Evolutionary conservation across 2,329 filamentous ascomycete species (phyloP), one percentile per base, ranked within the genome.

Genomic region (Fusarium neocosmosporiellum): DNA sequence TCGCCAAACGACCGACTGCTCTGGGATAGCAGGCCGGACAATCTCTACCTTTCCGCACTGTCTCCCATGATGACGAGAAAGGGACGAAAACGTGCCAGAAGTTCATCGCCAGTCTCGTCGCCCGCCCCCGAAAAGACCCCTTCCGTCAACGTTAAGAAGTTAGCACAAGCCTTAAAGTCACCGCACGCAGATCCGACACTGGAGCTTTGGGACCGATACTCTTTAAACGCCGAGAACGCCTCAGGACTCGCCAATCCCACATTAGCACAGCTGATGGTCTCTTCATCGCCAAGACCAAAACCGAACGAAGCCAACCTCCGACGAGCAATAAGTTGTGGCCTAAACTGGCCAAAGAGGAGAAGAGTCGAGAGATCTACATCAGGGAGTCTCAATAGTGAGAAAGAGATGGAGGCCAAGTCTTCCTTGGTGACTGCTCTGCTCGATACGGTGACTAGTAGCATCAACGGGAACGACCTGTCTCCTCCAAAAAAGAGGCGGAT

Each of bases 181-280:
- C 91, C 91, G 14, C 89, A 92, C 71, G 88, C 90, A 34, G 93
- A 95, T 76, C 92, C 93, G 39, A 92, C 92, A 3, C 82, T 92
- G 34, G 92, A 95, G 71, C 82, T 95, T 2, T 96, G 93, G 93
- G 93, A 93, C 75, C 90, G 92, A 60, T 94, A 94, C 78, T 88
- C 92, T 39, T 81, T 90, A 18, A 81, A 78, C 39, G 69, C 72
- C 29, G 86, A 77, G 84, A 86, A 70, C 81, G 82, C 61, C 74
- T 82, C 50, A 1, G 88, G 88, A 22, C 80, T 86, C 48, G 81
- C 84, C 46, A 90, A 90, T 74, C 89, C 89, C 41, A 83, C 87
- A 18, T 84, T 94, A 27, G 88, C 89, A 57, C 89, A 93, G 63
- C 83, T 94, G 29, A 89, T 93, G 83, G 86, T 91, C 3, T 93